Base-by-base conservation (phyloP, 148 eudicot genomes). In the Fagopyrum esculentum region DNA sequence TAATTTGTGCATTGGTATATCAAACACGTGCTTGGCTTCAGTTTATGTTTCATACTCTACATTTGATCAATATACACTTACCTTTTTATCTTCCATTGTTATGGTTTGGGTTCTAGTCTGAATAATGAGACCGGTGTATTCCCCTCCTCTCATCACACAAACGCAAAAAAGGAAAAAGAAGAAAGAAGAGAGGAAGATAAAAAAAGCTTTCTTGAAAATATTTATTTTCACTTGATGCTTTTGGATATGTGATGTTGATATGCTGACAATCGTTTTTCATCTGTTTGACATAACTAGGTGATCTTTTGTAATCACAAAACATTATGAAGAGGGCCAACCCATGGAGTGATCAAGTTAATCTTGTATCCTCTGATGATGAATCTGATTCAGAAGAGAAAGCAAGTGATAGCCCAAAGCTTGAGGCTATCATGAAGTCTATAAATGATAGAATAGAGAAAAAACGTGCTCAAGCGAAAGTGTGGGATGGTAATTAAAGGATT, bases 321-420 rank as follows among this genome's bases (percentile, higher is more conserved):
- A 78, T 78, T 71, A 77, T 80, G 80, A 84, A 80, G 77, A 79
- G 66, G 81, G 40, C 85, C 49, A 26, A 68, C n/a, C 74, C 83
- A 55, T 80, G 79, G 63, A 72, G 75, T 71, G 80, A 72, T 52
- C 86, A 72, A 73, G 83, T 88, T 71, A 86, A 88, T 80, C 73
- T 86, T 44, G 75, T 88, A 75, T 84, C 87, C 75, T 83, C 86
- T 16, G 91, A 88, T 78, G 40, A 35, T 35, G 89, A 83, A 56
- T 82, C 85, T 9, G 86, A 84, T 43, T 73, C 59, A 60, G 83
- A 85, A 69, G 86, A 84, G 66, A 73, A 72, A 6, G 76, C 80
- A 71, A 74, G 72, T 73, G 77, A 45, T 71, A 80, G 30, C 75
- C 48, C 73, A 30, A 17, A 47, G 22, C 8, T 50, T 73, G 61